Evolutionary conservation across 2,329 filamentous ascomycete genomes (phyloP).

Genomic region (Corniculantispora saksenae): DNA sequence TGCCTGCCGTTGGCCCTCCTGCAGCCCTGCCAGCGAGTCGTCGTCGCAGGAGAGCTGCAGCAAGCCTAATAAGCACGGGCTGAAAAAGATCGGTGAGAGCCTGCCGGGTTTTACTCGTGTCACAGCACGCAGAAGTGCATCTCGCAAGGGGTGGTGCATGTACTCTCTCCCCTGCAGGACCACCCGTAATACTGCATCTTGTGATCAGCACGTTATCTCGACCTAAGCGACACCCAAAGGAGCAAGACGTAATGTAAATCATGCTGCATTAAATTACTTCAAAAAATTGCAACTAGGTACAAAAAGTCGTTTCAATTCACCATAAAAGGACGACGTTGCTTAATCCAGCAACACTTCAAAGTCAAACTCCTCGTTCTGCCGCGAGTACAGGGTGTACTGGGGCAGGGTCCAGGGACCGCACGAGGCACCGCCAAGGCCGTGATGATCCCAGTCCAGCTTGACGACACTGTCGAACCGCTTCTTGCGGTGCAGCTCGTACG

Average conservation of each 20-base stretch:
- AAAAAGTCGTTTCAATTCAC: background rate
- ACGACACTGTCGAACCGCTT: constrained; percentile 54
- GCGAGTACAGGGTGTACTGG: constrained; percentile 46
- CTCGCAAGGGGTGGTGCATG: background rate
- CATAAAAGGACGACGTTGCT: background rate
- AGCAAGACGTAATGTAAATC: background rate
- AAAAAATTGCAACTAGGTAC: background rate
- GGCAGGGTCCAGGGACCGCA: constrained; percentile 60
- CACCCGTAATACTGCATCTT: background rate
- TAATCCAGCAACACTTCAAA: constrained; percentile 47
- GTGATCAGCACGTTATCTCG: constrained; percentile 12
- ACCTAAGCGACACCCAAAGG: background rate
- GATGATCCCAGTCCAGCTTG: constrained; percentile 61
- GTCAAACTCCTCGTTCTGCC: constrained; percentile 42
- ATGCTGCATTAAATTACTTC: background rate
- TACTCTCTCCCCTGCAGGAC: constrained; percentile 1
- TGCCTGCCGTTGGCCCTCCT: too few relatives aligned
- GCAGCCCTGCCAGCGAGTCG: background rate
- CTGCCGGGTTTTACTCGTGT: background rate
- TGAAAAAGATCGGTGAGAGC: constrained; percentile 10
- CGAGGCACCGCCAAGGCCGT: constrained; percentile 62
- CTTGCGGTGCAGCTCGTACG: constrained; percentile 57
- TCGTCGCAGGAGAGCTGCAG: background rate
- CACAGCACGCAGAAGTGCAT: background rate
- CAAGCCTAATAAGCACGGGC: background rate